Conservation (phyloP, 2,329 filamentous ascomycete genomes). For the Colletotrichum sp. region DNA sequence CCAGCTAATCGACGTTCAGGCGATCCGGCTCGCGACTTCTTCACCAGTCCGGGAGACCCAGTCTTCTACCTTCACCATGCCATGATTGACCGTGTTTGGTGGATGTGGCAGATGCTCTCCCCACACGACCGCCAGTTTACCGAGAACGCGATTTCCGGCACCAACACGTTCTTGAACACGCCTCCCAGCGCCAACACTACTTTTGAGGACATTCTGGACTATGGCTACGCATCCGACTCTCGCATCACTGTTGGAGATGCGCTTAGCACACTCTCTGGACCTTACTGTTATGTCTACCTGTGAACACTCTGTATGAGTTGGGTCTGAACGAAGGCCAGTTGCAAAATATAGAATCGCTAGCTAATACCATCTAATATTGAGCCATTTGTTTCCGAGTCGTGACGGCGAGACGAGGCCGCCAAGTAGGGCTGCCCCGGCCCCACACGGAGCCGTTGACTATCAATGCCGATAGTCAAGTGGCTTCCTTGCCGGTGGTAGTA, state of each 20-base stretch:
- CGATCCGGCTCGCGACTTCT: conserved; percentile 46
- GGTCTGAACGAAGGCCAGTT: not conserved
- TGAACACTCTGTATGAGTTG: not conserved
- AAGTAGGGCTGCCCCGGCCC: not conserved
- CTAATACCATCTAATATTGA: not conserved
- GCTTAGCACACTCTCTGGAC: conserved; percentile 26
- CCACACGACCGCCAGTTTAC: conserved; percentile 26
- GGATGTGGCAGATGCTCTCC: conserved; percentile 30
- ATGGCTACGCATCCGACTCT: conserved; percentile 25
- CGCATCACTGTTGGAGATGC: conserved; percentile 26
- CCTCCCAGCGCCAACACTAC: conserved; percentile 26
- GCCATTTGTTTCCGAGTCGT: not conserved
- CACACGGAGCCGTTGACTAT: not conserved
- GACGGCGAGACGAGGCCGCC: not conserved
- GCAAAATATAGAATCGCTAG: not conserved
- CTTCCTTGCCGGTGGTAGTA: not conserved
- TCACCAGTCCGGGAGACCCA: conserved; percentile 35
- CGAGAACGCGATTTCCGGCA: conserved; percentile 24
- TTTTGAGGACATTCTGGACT: conserved; percentile 25
- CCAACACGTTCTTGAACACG: conserved; percentile 26
- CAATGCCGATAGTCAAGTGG: not conserved
- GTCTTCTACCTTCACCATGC: conserved; percentile 35
- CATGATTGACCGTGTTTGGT: conserved; percentile 32
- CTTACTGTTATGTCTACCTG: conserved; percentile 32
- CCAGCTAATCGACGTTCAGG: conserved; percentile 28